A percentile compares a stretch with the other conserved stretches of the same genome.
Conservation (phyloP, 1,284 basidiomycete genomes). For the Rhodotorula sp. region DNA sequence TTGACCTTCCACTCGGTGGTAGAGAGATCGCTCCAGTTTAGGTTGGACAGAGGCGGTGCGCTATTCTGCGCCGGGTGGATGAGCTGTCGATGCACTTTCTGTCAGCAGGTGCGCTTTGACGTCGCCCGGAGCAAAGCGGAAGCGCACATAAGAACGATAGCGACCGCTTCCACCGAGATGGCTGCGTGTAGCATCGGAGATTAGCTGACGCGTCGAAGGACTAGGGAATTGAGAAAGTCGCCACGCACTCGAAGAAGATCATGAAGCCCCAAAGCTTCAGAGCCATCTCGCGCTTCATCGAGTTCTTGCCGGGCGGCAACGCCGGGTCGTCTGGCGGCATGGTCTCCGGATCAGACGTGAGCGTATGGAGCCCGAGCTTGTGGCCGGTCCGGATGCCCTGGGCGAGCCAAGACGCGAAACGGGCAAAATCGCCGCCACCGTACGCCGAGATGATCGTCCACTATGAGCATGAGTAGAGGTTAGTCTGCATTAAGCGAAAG, state of each 20-base stretch:
- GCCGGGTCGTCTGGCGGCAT: constrained; percentile 34
- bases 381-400: constrained; percentile 18
- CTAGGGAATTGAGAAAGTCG: not conserved
- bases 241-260: constrained; percentile 25
- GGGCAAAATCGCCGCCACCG: constrained; percentile 19
- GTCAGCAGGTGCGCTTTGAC: not conserved
- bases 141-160: not conserved
- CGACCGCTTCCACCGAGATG: not conserved
- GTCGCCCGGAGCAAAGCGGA: too few relatives aligned
- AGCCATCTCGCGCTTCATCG: constrained; percentile 32
- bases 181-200: too few relatives aligned
- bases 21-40: constrained; percentile 27
- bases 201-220: too few relatives aligned
- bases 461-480: constrained; percentile 1
- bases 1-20: constrained; percentile 30
- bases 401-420: constrained; percentile 31
- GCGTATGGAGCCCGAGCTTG: constrained; percentile 26
- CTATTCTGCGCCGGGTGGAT: constrained; percentile 32
- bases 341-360: constrained; percentile 24
- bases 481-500: not conserved
- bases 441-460: constrained; percentile 25
- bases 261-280: constrained; percentile 24
- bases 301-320: constrained; percentile 34
- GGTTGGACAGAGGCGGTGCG: constrained; percentile 24
- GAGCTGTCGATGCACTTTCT: not conserved